Base-by-base conservation (phyloP, 2,329 filamentous ascomycete genomes). In the Botrytis paeoniae region DNA sequence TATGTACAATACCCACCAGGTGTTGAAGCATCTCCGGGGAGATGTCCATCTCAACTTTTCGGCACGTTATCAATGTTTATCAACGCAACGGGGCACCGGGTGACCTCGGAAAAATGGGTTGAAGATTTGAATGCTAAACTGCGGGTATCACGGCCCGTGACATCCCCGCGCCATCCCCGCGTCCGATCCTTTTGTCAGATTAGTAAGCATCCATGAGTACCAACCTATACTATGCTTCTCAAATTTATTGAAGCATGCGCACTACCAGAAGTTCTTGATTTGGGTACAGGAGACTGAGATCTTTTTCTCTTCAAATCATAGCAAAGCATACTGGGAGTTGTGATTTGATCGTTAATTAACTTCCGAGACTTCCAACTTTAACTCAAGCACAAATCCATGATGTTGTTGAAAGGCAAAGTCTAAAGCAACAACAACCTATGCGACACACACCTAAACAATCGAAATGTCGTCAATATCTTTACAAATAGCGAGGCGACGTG, bases 21-120 rank as follows among this genome's bases (percentile, higher is more conserved):
- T 1, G 25, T 60, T 69, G 66, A 60, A 69, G 66, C 66, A 69
- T 69, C 54, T 69, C 66, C 66, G 66, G 66, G 66, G 66, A 69
- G 37, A 60, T 60, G 37, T 59, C 7, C 32, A 39, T 16, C 25
- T 65, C 4, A 29, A 25, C 20, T 7, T 64, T 32, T 8, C 7
- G n/a, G 29, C 9, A 57, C 51, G 25, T 57, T 57, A 57, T 29
- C 51, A 18, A 29, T 57, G 59, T 61, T 37, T 39, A 41, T 29
- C 37, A 41, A 41, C 2, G 7, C 25, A 39, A 4, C 37, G 29
- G 57, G 29, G 20, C 29, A n/a, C 39, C 61, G 64, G 64, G 22
- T n/a, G 22, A 69, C 35, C 59, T 41, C 29, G 63, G 39, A 66
- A 25, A 32, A 48, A 18, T 18, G 14, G 14, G 3, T 62, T 45